Evolutionary conservation across 805 yeast genomes (phyloP).

Genomic region (Starmera caribaea): DNA sequence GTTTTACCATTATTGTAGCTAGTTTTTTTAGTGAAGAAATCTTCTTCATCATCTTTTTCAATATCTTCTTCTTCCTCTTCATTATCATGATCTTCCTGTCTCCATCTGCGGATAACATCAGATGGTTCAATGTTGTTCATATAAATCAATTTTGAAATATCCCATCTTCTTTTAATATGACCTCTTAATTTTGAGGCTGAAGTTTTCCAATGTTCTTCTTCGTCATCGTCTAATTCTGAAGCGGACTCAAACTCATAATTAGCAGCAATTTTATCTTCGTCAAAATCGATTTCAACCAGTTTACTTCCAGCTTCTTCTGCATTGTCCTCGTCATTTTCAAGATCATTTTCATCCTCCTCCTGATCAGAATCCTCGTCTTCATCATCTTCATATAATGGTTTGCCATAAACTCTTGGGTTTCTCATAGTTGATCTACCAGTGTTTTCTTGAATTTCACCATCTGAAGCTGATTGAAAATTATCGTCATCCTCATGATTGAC

Average conservation of each 20-base stretch:
- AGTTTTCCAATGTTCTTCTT: slow-evolving; percentile 24
- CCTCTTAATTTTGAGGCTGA: slow-evolving; percentile 58
- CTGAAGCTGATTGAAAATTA: slow-evolving; percentile 12
- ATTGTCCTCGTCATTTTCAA: slow-evolving; percentile 26
- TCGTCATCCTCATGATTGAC: slow-evolving; percentile 22
- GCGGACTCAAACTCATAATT: slow-evolving; percentile 42
- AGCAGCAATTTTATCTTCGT: slow-evolving; percentile 21
- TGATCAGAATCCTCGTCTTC: slow-evolving; percentile 37
- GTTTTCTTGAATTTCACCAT: slow-evolving; percentile 21
- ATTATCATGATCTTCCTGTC: slow-evolving; percentile 36
- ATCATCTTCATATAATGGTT: slow-evolving; percentile 34
- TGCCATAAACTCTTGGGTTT: slow-evolving; percentile 48
- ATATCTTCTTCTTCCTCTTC: slow-evolving; percentile 28
- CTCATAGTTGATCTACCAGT: slow-evolving; percentile 62
- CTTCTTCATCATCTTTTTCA: slow-evolving; percentile 32
- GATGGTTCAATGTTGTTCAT: slow-evolving; percentile 67
- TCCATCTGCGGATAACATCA: slow-evolving; percentile 70
- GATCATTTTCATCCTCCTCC: slow-evolving; percentile 35
- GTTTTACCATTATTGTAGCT: slow-evolving; percentile 13
- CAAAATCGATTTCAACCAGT: slow-evolving; percentile 40
- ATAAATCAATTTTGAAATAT: slow-evolving; percentile 72
- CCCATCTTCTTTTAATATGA: slow-evolving; percentile 52
- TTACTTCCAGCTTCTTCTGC: slow-evolving; percentile 32
- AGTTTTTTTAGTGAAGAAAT: slow-evolving; percentile 47
- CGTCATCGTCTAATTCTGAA: slow-evolving; percentile 36